These are phyloP conservation scores for Hygrophila difformis DNA, from an alignment of 257 asterid genomes.

Conservation along the genomic window DNA sequence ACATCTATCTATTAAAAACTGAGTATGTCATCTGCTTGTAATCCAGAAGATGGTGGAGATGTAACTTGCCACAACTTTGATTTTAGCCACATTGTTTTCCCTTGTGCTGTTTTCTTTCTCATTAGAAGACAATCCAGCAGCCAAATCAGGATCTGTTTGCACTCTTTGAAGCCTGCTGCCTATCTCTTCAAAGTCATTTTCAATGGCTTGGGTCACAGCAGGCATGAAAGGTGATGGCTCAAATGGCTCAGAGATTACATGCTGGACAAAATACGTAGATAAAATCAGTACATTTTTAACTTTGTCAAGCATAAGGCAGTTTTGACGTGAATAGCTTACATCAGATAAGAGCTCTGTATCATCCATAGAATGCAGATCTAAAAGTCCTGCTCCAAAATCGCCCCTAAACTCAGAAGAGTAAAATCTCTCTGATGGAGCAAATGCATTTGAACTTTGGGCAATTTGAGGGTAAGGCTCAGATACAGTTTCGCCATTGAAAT, in stretches of 20 bases:
- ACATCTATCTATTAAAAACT: too few species aligned
- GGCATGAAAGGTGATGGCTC: slow-evolving; percentile 97
- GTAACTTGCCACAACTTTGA: slow-evolving; percentile 85
- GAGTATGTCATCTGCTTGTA: slow-evolving; percentile 6
- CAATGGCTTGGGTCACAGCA: slow-evolving; percentile 61
- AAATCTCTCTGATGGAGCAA: slow-evolving; percentile 54
- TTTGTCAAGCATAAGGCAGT: slow-evolving; percentile 13
- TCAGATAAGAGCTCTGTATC: slow-evolving; percentile 97
- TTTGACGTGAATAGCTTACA: slow-evolving; percentile 30
- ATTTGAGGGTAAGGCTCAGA: slow-evolving; percentile 75
- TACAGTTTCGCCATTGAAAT: slow-evolving; percentile 77
- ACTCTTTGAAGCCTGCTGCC: slow-evolving; percentile 43
- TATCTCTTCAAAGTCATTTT: slow-evolving; percentile 51
- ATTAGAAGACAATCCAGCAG: slow-evolving; percentile 34
- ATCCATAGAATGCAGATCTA: slow-evolving; percentile 97
- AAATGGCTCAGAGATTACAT: slow-evolving; percentile 87
- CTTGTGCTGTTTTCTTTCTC: slow-evolving; percentile 56
- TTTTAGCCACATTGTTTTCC: slow-evolving; percentile 93
- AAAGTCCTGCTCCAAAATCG: slow-evolving; percentile 91
- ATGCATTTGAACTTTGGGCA: slow-evolving; percentile 58
- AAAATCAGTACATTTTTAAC: slow-evolving; percentile 13
- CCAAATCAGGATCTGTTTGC: slow-evolving; percentile 49
- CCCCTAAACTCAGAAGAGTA: slow-evolving; percentile 88
- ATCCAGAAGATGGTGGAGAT: slow-evolving; percentile 9
- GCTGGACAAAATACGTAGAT: slow-evolving; percentile 51